A percentile compares a stretch with the other conserved stretches of the same genome.
Conservation (phyloP, 1,284 basidiomycete genomes). For the Mrakiaceae sp. region DNA sequence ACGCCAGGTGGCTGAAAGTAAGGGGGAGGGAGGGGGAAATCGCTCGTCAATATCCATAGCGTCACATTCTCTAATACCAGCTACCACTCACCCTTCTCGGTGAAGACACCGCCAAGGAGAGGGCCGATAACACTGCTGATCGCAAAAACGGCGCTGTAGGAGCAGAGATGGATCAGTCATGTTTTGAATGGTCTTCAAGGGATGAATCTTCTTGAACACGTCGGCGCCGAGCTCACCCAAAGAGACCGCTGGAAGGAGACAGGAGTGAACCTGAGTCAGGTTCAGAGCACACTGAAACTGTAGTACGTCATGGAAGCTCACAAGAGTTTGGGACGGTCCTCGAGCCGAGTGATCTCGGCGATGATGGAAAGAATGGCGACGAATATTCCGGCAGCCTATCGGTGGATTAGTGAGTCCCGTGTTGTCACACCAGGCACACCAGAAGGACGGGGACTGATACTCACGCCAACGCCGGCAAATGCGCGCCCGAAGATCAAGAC, state of each 20-base stretch:
- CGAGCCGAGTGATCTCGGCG: slow-evolving; percentile 34
- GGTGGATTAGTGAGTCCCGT: too few relatives aligned
- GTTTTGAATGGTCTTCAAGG: too few relatives aligned
- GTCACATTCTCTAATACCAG: slow-evolving; percentile 24
- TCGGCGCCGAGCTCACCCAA: too few relatives aligned
- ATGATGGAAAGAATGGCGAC: slow-evolving; percentile 35
- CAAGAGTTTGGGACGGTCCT: slow-evolving; percentile 37
- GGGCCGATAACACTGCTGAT: slow-evolving; percentile 22
- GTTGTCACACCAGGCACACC: slow-evolving; percentile 14
- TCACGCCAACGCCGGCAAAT: slow-evolving; percentile 29
- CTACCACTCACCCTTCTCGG: slow-evolving; percentile 38
- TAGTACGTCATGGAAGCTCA: slow-evolving; percentile 17
- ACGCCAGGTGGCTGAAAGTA: neutral
- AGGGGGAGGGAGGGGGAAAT: neutral
- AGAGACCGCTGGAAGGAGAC: too few relatives aligned
- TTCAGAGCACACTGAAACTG: too few relatives aligned
- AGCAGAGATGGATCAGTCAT: too few relatives aligned
- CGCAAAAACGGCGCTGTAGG: too few relatives aligned
- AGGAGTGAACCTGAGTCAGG: too few relatives aligned
- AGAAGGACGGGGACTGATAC: too few relatives aligned
- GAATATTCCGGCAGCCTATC: too few relatives aligned
- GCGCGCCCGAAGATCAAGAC: slow-evolving; percentile 43
- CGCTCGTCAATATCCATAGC: neutral
- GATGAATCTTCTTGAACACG: too few relatives aligned
- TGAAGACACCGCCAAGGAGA: slow-evolving; percentile 37